Percentiles rank a stretch among this genome's conserved stretches.
phyloP scores from a whole-genome alignment of 2,329 filamentous ascomycete species.

The Ophiostoma australiae region DNA sequence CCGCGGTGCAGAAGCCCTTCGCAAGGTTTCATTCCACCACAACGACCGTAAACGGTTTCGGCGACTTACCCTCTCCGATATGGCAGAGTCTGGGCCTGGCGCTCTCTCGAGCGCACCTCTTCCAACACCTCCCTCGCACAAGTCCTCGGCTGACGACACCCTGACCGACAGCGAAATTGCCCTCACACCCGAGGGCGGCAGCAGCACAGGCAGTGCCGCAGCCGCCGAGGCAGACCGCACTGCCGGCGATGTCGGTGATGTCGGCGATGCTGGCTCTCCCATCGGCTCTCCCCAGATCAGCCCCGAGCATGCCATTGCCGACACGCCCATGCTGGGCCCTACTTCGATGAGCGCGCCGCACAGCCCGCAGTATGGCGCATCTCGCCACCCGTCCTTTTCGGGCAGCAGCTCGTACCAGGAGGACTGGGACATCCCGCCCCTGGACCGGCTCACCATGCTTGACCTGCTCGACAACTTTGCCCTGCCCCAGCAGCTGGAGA shows the following conservation, averaged over 20 bases:
- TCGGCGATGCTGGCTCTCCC: not conserved
- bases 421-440: constrained; percentile 82
- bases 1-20: constrained; percentile 39
- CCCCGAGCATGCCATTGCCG: constrained; percentile 41
- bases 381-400: constrained; percentile 76
- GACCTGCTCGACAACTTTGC: constrained; percentile 93
- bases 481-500: constrained; percentile 83
- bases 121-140: constrained; percentile 24
- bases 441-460: constrained; percentile 86
- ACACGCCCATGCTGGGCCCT: constrained; percentile 50
- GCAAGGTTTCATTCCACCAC: constrained; percentile 39
- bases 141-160: constrained; percentile 35
- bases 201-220: constrained; percentile 21
- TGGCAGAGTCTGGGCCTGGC: constrained; percentile 39
- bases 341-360: constrained; percentile 28
- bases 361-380: constrained; percentile 41
- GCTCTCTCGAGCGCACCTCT: not conserved
- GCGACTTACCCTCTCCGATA: constrained; percentile 39
- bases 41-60: constrained; percentile 37
- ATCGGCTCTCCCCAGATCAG: constrained; percentile 43
- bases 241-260: not conserved
- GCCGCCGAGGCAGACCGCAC: not conserved
- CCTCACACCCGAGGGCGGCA: constrained; percentile 42
- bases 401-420: constrained; percentile 80
- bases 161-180: constrained; percentile 43